phyloP scores from a whole-genome alignment of 352 stramenopile genomes.

The Globisporangium spiculum region DNA sequence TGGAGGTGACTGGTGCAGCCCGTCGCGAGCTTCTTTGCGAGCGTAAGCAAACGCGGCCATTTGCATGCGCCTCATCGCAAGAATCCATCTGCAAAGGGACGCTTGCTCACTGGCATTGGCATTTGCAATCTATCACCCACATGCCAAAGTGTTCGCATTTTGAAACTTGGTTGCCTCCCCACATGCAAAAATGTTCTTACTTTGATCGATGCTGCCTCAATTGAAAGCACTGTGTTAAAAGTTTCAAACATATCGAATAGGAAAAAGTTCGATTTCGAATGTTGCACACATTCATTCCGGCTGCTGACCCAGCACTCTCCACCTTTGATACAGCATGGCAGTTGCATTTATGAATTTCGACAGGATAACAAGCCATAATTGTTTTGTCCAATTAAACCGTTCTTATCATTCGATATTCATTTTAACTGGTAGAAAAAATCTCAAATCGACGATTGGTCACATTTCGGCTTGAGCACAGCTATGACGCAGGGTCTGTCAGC shows the following conservation, averaged over 20 bases:
- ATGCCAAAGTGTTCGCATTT: background rate
- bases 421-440: background rate
- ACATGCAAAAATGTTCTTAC: background rate
- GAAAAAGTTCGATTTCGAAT: conserved; percentile 5
- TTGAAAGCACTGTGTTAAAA: background rate
- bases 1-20: background rate
- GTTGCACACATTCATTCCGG: background rate
- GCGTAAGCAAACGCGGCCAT: background rate
- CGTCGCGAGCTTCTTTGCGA: background rate
- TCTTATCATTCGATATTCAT: fast-evolving
- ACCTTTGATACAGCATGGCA: background rate
- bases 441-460: background rate
- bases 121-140: background rate
- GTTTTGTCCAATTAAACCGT: background rate
- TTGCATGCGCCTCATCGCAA: background rate
- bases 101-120: background rate
- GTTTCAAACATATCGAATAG: background rate
- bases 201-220: background rate
- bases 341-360: background rate
- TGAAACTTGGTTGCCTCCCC: background rate
- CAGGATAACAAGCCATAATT: background rate
- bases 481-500: conserved; percentile 8
- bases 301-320: background rate
- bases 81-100: background rate
- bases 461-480: background rate